These are phyloP conservation scores for Xylaria venustula DNA, from an alignment of 495 filamentous ascomycete species.

Conservation along the genomic window DNA sequence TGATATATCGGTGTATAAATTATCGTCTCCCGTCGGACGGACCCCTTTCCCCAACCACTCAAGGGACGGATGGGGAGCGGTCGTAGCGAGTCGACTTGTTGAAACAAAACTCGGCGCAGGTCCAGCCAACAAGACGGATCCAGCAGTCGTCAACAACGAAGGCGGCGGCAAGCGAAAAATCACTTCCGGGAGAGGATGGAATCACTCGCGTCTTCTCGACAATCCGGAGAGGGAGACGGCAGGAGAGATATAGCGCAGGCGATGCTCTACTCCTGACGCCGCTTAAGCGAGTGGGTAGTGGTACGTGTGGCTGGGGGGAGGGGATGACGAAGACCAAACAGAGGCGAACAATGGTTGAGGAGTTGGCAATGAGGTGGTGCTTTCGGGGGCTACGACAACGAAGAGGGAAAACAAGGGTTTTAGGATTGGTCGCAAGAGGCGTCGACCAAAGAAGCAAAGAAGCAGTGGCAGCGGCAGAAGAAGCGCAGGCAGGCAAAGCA, in stretches of 20 bases:
- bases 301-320: constrained; percentile 10
- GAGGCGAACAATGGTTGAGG: not conserved
- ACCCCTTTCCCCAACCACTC: constrained; percentile 12
- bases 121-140: not conserved
- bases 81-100: not conserved
- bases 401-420: constrained; percentile 4
- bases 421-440: constrained; percentile 9
- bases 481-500: constrained; percentile 1
- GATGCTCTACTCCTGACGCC: not conserved
- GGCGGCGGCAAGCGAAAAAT: not conserved
- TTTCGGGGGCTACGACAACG: constrained; percentile 4
- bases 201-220: not conserved
- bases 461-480: not conserved
- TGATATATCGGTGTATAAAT: not conserved
- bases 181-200: not conserved
- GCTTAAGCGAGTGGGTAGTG: constrained; percentile 2
- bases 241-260: constrained; percentile 1
- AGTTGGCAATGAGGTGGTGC: not conserved
- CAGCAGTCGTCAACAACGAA: not conserved
- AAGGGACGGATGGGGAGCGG: constrained; percentile 6
- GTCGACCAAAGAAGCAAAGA: not conserved
- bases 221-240: not conserved
- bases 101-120: constrained; percentile 4
- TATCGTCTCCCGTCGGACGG: constrained; percentile 2
- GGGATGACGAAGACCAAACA: constrained; percentile 3